These are phyloP conservation scores for Umbelopsis sp. DNA, from an alignment of 192 early-diverging fungal species.

Conservation along the genomic window DNA sequence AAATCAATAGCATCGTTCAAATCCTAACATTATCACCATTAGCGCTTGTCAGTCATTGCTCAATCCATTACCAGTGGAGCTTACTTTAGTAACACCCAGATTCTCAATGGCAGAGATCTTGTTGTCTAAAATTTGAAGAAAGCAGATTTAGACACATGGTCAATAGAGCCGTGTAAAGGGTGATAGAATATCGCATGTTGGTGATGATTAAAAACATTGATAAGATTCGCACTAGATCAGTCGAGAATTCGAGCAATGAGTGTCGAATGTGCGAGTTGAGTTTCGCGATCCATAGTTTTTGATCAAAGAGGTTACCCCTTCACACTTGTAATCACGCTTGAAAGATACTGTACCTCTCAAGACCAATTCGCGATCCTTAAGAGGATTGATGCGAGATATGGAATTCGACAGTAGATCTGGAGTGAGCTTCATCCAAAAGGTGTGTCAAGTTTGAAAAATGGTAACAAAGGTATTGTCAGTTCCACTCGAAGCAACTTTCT, in stretches of 20 bases:
- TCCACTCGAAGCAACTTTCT: too few species aligned
- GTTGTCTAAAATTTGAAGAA: constrained; percentile 53
- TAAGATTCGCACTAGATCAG: not conserved
- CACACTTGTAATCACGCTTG: not conserved
- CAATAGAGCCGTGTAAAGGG: not conserved
- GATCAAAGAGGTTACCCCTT: not conserved
- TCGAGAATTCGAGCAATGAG: not conserved
- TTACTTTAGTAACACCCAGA: constrained; percentile 88
- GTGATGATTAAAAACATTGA: too few species aligned
- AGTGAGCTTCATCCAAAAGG: constrained; percentile 70
- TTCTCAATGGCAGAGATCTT: constrained; percentile 95
- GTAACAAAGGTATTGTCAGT: too few species aligned
- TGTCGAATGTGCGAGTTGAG: not conserved
- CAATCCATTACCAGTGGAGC: not conserved
- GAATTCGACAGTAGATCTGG: constrained; percentile 70
- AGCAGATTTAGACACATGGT: constrained; percentile 15
- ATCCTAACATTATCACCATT: constrained; percentile 55
- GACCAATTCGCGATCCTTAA: constrained; percentile 90
- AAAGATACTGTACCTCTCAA: constrained; percentile 68
- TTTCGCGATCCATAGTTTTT: not conserved
- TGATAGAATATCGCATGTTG: not conserved
- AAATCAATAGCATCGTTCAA: constrained; percentile 92
- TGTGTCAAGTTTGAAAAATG: not conserved
- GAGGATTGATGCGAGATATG: constrained; percentile 78
- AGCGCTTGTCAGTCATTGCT: not conserved